A percentile compares a stretch with the other conserved stretches of the same genome.
phyloP scores from a whole-genome alignment of 176 grass and related monocot genomes.

The sorghum (Sorghum bicolor) region Sorghum_bicolor_NCBIv3 NC_012870.2:11587501-11588000 shows the following conservation, averaged over 20 bases:
- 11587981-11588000: constrained; percentile 37
- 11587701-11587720: constrained; percentile 43
- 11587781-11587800: constrained; percentile 10
- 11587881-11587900: constrained; percentile 45
- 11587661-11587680: constrained; percentile 63
- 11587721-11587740: background rate
- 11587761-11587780: constrained; percentile 62
- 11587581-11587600: constrained; percentile 70
- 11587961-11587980: constrained; percentile 43
- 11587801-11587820: constrained; percentile 41
- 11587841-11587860: constrained; percentile 56
- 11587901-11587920: constrained; percentile 62
- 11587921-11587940: constrained; percentile 71
- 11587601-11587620: constrained; percentile 42
- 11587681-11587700: constrained; percentile 63
- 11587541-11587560: constrained; percentile 86
- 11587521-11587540: constrained; percentile 55
- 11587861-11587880: constrained; percentile 50
- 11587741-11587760: constrained; percentile 26
- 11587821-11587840: constrained; percentile 77
- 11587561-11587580: constrained; percentile 74
- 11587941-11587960: constrained; percentile 56
- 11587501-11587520: constrained; percentile 55
- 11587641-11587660: constrained; percentile 36
- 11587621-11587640: constrained; percentile 32